phyloP scores from a whole-genome alignment of 2,329 filamentous ascomycete species.

The Aspergillus aculeatinus region DNA sequence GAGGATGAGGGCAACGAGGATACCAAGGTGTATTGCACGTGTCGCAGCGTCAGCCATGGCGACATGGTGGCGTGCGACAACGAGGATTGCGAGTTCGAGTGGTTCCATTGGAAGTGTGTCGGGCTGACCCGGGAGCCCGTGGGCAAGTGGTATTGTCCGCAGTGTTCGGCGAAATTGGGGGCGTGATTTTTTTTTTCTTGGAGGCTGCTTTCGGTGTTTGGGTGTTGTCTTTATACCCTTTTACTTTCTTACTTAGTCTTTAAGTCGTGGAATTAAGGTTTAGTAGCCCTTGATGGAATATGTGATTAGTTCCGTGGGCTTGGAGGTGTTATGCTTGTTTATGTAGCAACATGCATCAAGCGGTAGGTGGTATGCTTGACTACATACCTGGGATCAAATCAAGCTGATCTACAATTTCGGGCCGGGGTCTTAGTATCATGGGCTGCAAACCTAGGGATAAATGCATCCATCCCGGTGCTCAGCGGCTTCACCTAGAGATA shows the following conservation, averaged over 20 bases:
- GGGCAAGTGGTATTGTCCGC: slow-evolving; percentile 58
- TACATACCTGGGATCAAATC: too few relatives aligned
- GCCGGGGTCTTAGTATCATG: too few relatives aligned
- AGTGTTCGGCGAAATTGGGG: slow-evolving; percentile 47
- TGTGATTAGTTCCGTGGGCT: too few relatives aligned
- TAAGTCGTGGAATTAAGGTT: too few relatives aligned
- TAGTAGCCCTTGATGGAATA: too few relatives aligned
- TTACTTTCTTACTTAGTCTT: neutral
- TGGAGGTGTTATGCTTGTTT: too few relatives aligned
- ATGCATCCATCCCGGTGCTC: too few relatives aligned
- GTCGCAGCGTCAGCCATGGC: slow-evolving; percentile 63
- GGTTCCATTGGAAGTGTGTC: slow-evolving; percentile 67
- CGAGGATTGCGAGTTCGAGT: slow-evolving; percentile 62
- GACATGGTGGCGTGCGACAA: slow-evolving; percentile 70
- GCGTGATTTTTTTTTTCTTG: slow-evolving; percentile 24
- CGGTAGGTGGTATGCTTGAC: too few relatives aligned
- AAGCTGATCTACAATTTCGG: too few relatives aligned
- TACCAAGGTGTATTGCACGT: slow-evolving; percentile 65
- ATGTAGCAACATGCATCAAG: too few relatives aligned
- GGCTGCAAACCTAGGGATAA: too few relatives aligned
- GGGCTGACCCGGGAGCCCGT: slow-evolving; percentile 60
- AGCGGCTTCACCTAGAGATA: too few relatives aligned
- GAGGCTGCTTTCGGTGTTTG: neutral
- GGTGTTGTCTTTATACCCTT: neutral
- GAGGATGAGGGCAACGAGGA: slow-evolving; percentile 55